phyloP scores from a whole-genome alignment of 805 yeast genomes.

The Yamadazyma phyllophila region DNA sequence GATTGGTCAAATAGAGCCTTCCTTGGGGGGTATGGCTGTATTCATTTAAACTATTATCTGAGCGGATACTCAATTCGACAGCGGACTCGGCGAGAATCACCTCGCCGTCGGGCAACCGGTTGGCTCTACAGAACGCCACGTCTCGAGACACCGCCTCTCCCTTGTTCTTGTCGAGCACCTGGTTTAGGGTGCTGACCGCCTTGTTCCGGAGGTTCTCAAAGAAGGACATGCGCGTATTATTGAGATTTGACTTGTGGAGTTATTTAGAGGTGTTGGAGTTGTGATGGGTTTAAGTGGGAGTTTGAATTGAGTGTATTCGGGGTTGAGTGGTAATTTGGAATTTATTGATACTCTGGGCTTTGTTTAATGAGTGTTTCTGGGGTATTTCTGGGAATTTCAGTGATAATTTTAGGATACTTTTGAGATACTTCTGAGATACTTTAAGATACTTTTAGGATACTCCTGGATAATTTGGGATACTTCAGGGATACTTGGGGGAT shows the following conservation, averaged over 20 bases:
- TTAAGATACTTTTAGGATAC: no score
- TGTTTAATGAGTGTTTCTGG: no score
- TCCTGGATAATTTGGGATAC: no score
- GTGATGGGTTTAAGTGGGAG: no score
- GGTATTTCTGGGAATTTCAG: background rate
- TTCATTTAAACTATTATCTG: slow-evolving; percentile 19
- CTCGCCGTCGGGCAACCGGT: slow-evolving; percentile 72
- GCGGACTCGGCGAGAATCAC: slow-evolving; percentile 60
- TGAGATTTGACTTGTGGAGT: no score
- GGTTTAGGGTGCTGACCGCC: slow-evolving; percentile 46
- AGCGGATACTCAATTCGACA: slow-evolving; percentile 50
- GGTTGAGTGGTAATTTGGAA: background rate
- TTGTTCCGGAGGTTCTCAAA: slow-evolving; percentile 46
- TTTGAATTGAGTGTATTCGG: no score
- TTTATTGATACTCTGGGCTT: no score
- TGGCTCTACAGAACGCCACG: slow-evolving; percentile 65
- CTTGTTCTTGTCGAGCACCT: slow-evolving; percentile 41
- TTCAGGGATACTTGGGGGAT: no score
- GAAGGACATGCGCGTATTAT: slow-evolving; percentile 43
- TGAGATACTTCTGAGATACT: background rate
- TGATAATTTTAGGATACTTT: background rate
- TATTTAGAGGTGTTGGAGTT: no score
- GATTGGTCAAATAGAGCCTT: slow-evolving; percentile 66
- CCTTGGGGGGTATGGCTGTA: slow-evolving; percentile 48
- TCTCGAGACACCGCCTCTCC: slow-evolving; percentile 56